Evolutionary conservation across 192 early-diverging fungal species (phyloP).

Genomic region (Dissophora globulifera): DNA sequence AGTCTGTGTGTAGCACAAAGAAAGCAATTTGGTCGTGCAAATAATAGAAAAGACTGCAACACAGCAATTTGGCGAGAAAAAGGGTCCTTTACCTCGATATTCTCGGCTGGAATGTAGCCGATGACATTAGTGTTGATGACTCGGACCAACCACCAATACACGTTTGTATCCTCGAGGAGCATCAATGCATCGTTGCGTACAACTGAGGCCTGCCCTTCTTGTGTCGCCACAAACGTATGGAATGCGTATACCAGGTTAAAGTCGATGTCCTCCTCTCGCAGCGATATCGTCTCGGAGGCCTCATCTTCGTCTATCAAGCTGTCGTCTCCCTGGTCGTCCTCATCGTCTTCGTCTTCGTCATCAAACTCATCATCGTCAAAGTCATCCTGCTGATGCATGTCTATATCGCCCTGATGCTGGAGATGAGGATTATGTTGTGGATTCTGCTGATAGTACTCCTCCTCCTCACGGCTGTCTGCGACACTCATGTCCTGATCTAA

Average conservation of each 20-base stretch:
- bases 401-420: constrained; percentile 26
- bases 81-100: constrained; percentile 73
- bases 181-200: constrained; percentile 80
- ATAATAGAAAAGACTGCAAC: not conserved
- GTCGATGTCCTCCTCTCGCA: constrained; percentile 74
- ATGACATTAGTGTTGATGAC: constrained; percentile 74
- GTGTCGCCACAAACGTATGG: constrained; percentile 86
- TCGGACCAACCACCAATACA: constrained; percentile 87
- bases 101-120: constrained; percentile 91
- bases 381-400: constrained; percentile 16
- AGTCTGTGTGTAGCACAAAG: no score
- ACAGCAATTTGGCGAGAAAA: not conserved
- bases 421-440: constrained; percentile 37
- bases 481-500: constrained; percentile 34
- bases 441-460: constrained; percentile 36
- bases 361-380: constrained; percentile 37
- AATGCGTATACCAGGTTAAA: constrained; percentile 83
- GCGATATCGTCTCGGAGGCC: constrained; percentile 56
- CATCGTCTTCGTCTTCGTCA: constrained; percentile 24
- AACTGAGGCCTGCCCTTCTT: constrained; percentile 89
- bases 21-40: not conserved
- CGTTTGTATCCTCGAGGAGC: constrained; percentile 85
- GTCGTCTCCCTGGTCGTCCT: constrained; percentile 43
- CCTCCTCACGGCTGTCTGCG: constrained; percentile 34
- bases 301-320: constrained; percentile 55